Evolutionary conservation across 805 yeast species (phyloP).

Genomic region (Wickerhamomyces kurtzmanii): DNA sequence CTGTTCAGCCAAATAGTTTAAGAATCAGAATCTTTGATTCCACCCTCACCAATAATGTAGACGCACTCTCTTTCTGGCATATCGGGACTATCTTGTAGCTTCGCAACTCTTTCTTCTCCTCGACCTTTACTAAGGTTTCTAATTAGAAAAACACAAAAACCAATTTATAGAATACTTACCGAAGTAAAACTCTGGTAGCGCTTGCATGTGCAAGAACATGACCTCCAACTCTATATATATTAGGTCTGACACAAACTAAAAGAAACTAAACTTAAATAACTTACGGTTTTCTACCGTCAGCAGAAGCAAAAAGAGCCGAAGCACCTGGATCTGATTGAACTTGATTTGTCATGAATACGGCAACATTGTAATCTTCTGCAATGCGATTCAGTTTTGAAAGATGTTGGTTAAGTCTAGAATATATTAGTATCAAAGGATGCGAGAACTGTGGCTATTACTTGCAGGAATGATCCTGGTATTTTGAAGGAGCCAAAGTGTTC

Average conservation of each 20-base stretch:
- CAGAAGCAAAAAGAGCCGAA: slow-evolving; percentile 65
- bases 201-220: slow-evolving; percentile 77
- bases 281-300: slow-evolving; percentile 71
- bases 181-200: slow-evolving; percentile 60
- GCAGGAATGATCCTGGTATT: not conserved
- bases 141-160: not conserved
- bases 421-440: not conserved
- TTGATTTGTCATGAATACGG: slow-evolving; percentile 68
- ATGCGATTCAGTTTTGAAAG: slow-evolving; percentile 41
- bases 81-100: slow-evolving; percentile 73
- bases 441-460: not conserved
- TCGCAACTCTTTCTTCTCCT: slow-evolving; percentile 74
- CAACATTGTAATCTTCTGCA: slow-evolving; percentile 72
- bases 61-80: slow-evolving; percentile 77
- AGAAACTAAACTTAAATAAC: slow-evolving; percentile 6
- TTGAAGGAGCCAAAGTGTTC: slow-evolving; percentile 31
- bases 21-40: slow-evolving; percentile 40
- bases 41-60: slow-evolving; percentile 61
- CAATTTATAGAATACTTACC: slow-evolving; percentile 7
- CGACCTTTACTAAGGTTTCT: slow-evolving; percentile 47
- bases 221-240: slow-evolving; percentile 46
- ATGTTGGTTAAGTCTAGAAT: slow-evolving; percentile 35
- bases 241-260: slow-evolving; percentile 1
- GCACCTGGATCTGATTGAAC: slow-evolving; percentile 85
- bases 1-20: not conserved